Conservation (phyloP, 192 early-diverging fungal species). For the Paraglomus occultum region DNA sequence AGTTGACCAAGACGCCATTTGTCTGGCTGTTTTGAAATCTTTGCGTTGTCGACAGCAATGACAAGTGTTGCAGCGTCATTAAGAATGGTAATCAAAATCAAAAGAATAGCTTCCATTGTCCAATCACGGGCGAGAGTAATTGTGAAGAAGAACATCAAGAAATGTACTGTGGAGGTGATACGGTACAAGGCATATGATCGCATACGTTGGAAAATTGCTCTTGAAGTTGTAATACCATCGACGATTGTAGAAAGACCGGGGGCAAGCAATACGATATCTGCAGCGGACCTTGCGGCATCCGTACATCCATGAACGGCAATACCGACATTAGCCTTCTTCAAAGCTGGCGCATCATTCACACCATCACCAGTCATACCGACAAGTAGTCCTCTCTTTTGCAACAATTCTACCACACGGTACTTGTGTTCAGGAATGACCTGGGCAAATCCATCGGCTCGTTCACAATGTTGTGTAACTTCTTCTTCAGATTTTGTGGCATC, state of each 20-base stretch:
- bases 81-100: slow-evolving; percentile 88
- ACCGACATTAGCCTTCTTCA: slow-evolving; percentile 97
- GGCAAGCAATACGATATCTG: slow-evolving; percentile 92
- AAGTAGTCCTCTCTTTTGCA: slow-evolving; percentile 82
- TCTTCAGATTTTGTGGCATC: slow-evolving; percentile 77
- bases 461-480: slow-evolving; percentile 78
- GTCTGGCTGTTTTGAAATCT: slow-evolving; percentile 86
- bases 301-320: slow-evolving; percentile 96
- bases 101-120: slow-evolving; percentile 72
- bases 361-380: slow-evolving; percentile 98
- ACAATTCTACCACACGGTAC: slow-evolving; percentile 92
- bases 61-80: slow-evolving; percentile 93
- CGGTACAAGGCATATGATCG: slow-evolving; percentile 90
- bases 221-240: slow-evolving; percentile 85
- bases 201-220: slow-evolving; percentile 96
- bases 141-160: slow-evolving; percentile 95
- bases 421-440: slow-evolving; percentile 99
- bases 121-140: slow-evolving; percentile 80
- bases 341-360: slow-evolving; percentile 96
- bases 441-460: slow-evolving; percentile 92
- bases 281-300: slow-evolving; percentile 92
- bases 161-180: slow-evolving; percentile 95
- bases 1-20: slow-evolving; percentile 96
- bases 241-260: slow-evolving; percentile 90
- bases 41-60: slow-evolving; percentile 90